Evolutionary conservation across 1,284 basidiomycete species (phyloP).

Genomic region (Moesziomyces sp.): DNA sequence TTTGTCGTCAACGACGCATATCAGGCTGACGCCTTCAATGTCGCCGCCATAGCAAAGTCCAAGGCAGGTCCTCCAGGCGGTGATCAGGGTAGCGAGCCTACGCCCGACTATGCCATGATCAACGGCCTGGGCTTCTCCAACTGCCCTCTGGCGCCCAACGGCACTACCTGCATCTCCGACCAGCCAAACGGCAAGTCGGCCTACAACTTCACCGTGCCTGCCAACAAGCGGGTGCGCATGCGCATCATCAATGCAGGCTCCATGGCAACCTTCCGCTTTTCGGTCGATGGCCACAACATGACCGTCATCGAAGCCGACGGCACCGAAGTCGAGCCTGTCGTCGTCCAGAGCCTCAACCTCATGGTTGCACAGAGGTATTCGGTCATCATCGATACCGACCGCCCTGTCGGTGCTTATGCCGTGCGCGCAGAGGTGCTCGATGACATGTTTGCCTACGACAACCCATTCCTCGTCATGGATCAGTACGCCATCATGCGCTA

Average conservation of each 20-base stretch:
- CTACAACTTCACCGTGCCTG: constrained; percentile 52
- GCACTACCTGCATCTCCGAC: constrained; percentile 39
- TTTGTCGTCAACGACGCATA: constrained; percentile 57
- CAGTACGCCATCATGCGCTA: constrained; percentile 68
- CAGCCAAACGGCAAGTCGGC: constrained; percentile 21
- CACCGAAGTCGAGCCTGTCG: constrained; percentile 69
- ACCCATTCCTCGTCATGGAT: constrained; percentile 68
- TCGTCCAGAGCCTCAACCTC: constrained; percentile 69
- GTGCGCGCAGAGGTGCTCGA: constrained; percentile 66
- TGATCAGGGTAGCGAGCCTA: constrained; percentile 54
- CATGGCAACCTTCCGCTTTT: constrained; percentile 64
- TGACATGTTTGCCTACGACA: constrained; percentile 68
- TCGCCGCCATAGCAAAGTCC: constrained; percentile 48
- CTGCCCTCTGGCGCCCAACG: constrained; percentile 61
- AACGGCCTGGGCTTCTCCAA: constrained; percentile 70
- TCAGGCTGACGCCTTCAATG: constrained; percentile 52
- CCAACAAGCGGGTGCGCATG: constrained; percentile 71
- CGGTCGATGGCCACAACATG: constrained; percentile 70
- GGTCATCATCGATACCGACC: constrained; percentile 68
- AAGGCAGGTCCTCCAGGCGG: constrained; percentile 40
- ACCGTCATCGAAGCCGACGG: constrained; percentile 72
- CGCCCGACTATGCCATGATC: constrained; percentile 71
- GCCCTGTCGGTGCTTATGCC: constrained; percentile 51
- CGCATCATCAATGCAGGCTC: constrained; percentile 70
- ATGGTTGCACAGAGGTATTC: constrained; percentile 71